Evolutionary conservation across 2,329 filamentous ascomycete species (phyloP).

Genomic region (Rhynchosporium secalis): DNA sequence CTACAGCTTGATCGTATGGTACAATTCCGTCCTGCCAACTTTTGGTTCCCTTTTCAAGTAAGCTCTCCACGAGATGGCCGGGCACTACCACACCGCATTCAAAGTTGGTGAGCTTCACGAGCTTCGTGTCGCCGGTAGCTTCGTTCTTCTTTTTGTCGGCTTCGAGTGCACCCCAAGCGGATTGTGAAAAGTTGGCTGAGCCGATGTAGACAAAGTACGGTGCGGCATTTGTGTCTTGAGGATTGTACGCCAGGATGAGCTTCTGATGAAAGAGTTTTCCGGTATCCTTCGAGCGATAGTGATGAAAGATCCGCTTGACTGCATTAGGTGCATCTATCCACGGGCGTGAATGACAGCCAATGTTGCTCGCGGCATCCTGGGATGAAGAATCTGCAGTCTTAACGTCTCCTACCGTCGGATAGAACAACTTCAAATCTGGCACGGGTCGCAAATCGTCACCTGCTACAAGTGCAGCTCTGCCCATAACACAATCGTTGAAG

Average conservation of each 20-base stretch:
- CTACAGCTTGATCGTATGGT: constrained; percentile 18
- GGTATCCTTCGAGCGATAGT: constrained; percentile 21
- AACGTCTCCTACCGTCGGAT: constrained; percentile 23
- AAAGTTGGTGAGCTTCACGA: constrained; percentile 18
- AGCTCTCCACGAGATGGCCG: constrained; percentile 12
- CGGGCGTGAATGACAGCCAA: constrained; percentile 22
- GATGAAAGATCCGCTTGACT: constrained; percentile 22
- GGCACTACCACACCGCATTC: constrained; percentile 22
- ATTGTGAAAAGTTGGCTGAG: constrained; percentile 21
- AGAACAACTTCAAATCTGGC: constrained; percentile 22
- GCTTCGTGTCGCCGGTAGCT: constrained; percentile 20
- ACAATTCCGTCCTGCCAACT: constrained; percentile 19
- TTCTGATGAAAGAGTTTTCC: constrained; percentile 23
- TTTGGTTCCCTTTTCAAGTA: constrained; percentile 18
- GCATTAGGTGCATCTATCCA: constrained; percentile 18
- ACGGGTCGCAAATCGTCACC: constrained; percentile 7
- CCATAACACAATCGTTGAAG: constrained; percentile 22
- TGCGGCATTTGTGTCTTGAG: constrained; percentile 3
- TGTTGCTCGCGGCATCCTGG: constrained; percentile 20
- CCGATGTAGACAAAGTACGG: constrained; percentile 22
- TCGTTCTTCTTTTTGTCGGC: constrained; percentile 20
- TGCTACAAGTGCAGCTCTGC: constrained; percentile 11
- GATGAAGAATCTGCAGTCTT: constrained; percentile 12
- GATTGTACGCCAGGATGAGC: constrained; percentile 22
- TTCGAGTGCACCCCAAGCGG: constrained; percentile 20